phyloP scores from a whole-genome alignment of 441 rosid genomes.

The Aleurites moluccanus region DNA sequence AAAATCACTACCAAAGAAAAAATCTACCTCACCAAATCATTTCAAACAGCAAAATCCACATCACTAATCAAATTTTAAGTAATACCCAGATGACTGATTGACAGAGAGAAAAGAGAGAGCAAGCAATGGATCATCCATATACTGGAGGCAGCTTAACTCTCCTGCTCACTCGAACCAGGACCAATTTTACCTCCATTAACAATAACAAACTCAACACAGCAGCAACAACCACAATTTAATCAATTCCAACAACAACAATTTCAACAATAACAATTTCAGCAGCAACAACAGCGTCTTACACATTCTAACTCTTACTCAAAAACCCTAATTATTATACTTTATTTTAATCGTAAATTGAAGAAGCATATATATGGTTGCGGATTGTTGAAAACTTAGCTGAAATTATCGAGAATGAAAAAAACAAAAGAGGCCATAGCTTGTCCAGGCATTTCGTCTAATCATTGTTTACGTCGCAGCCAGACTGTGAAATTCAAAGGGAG shows the following conservation, averaged over 20 bases:
- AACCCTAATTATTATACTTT: background rate
- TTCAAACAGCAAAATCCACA: no score
- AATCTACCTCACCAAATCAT: no score
- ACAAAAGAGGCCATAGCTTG: conserved; percentile 28
- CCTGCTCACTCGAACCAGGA: conserved; percentile 71
- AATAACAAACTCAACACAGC: conserved; percentile 36
- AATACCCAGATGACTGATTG: no score
- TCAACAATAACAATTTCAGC: conserved; percentile 32
- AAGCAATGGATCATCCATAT: conserved; percentile 48
- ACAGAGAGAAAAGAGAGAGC: conserved; percentile 4
- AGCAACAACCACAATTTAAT: conserved; percentile 38
- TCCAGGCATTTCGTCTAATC: conserved; percentile 34
- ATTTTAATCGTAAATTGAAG: background rate
- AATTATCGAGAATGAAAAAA: conserved; percentile 66
- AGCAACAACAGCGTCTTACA: conserved; percentile 45
- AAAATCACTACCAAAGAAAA: no score
- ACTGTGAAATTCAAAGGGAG: background rate
- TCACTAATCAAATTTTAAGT: no score
- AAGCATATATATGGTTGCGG: conserved; percentile 29
- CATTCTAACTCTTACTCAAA: conserved; percentile 28
- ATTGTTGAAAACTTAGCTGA: conserved; percentile 69
- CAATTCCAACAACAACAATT: conserved; percentile 35
- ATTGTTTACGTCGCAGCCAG: conserved; percentile 15
- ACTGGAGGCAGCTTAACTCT: conserved; percentile 56
- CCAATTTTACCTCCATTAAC: conserved; percentile 48